These are phyloP conservation scores for Fusarium poae DNA, from an alignment of 2,329 filamentous ascomycete genomes.

Conservation along the genomic window DNA sequence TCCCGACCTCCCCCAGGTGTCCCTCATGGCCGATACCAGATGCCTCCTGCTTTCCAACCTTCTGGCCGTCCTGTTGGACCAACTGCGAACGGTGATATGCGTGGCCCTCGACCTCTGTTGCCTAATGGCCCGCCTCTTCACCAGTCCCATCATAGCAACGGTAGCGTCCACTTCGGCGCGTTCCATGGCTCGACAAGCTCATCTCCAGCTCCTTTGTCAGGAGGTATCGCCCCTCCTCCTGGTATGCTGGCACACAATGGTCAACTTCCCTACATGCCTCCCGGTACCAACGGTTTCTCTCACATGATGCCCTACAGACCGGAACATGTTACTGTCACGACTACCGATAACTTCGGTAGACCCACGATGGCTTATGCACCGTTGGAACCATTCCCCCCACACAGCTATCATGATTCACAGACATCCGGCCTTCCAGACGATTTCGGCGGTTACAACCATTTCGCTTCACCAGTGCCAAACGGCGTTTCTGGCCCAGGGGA, in stretches of 20 bases:
- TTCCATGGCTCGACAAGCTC: conserved; percentile 68
- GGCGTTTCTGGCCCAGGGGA: conserved; percentile 50
- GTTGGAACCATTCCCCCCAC: conserved; percentile 59
- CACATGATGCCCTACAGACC: conserved; percentile 55
- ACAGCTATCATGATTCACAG: conserved; percentile 73
- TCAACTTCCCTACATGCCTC: conserved; percentile 53
- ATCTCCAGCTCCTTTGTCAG: conserved; percentile 66
- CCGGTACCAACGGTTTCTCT: conserved; percentile 54
- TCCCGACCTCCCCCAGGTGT: conserved; percentile 51
- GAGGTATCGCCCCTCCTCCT: conserved; percentile 64
- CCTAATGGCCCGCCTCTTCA: conserved; percentile 59
- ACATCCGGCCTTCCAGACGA: conserved; percentile 65
- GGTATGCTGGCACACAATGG: conserved; percentile 56
- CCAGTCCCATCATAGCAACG: conserved; percentile 66
- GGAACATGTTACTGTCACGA: conserved; percentile 53
- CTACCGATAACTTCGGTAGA: conserved; percentile 56
- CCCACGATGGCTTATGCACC: conserved; percentile 54
- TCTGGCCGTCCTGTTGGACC: conserved; percentile 50
- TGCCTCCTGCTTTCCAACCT: conserved; percentile 60
- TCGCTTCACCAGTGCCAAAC: conserved; percentile 57
- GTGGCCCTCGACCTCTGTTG: conserved; percentile 51
- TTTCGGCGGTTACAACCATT: conserved; percentile 58
- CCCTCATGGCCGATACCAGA: conserved; percentile 57
- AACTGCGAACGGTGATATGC: conserved; percentile 53
- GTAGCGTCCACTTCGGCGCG: conserved; percentile 68